phyloP scores from a whole-genome alignment of 805 yeast genomes.

The Wickerhamomyces hampshirensis region DNA sequence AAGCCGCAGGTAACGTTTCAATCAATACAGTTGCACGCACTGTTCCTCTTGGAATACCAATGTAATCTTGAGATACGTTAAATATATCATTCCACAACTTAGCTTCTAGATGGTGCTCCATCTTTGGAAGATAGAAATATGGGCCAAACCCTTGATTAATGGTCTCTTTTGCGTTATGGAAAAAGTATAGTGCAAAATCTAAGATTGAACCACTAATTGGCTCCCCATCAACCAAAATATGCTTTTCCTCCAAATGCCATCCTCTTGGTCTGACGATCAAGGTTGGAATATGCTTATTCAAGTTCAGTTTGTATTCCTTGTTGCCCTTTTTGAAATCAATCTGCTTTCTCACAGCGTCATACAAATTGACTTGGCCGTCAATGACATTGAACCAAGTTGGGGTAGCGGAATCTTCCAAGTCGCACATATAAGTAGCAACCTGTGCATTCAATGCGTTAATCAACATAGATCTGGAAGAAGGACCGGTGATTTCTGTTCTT shows the following conservation, averaged over 20 bases:
- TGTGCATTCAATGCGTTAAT: conserved; percentile 75
- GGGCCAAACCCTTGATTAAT: conserved; percentile 70
- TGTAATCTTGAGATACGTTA: conserved; percentile 67
- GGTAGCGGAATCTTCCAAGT: conserved; percentile 80
- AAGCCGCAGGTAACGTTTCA: conserved; percentile 84
- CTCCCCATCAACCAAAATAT: conserved; percentile 64
- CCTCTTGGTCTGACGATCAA: conserved; percentile 85
- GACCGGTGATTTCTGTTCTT: conserved; percentile 82
- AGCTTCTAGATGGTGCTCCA: conserved; percentile 84
- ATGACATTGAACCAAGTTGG: conserved; percentile 79
- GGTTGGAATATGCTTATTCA: conserved; percentile 58
- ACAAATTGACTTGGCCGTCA: conserved; percentile 74
- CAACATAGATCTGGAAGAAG: conserved; percentile 73
- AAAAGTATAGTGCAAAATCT: conserved; percentile 77
- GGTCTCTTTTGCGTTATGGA: conserved; percentile 63
- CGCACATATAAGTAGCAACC: conserved; percentile 82
- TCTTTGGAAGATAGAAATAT: conserved; percentile 77
- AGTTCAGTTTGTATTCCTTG: conserved; percentile 28
- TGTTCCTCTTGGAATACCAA: conserved; percentile 69
- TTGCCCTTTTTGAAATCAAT: conserved; percentile 41
- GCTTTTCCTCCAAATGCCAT: conserved; percentile 79
- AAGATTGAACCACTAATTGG: conserved; percentile 77
- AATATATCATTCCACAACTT: conserved; percentile 79
- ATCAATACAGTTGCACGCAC: conserved; percentile 77
- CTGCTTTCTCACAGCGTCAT: conserved; percentile 68